These are phyloP conservation scores for Cordyceps fumosorosea DNA, from an alignment of 2,329 filamentous ascomycete genomes.

Conservation along the genomic window DNA sequence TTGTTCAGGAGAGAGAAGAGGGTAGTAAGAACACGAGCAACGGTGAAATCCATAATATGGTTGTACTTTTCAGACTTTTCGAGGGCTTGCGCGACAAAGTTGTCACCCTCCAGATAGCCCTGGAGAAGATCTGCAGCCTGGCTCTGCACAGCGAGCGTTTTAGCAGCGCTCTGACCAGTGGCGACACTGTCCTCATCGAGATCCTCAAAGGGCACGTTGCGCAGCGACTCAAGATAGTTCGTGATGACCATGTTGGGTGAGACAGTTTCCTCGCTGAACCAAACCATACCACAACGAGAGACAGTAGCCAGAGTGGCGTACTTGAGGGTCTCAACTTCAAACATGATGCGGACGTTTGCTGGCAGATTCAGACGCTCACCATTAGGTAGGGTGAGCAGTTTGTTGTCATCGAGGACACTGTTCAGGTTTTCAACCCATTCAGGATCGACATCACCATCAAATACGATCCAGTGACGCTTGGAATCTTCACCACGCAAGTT, in stretches of 20 bases:
- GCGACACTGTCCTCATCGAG: conserved; percentile 85
- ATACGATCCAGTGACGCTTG: conserved; percentile 98
- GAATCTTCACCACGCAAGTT: conserved; percentile 95
- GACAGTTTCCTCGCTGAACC: conserved; percentile 98
- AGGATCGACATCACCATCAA: conserved; percentile 97
- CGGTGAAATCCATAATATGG: conserved; percentile 98
- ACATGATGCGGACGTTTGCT: conserved; percentile 96
- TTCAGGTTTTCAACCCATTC: conserved; percentile 99
- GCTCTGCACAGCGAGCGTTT: conserved; percentile 70
- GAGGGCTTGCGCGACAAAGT: conserved; percentile 74
- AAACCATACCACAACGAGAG: conserved; percentile 99
- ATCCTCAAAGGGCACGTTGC: conserved; percentile 83
- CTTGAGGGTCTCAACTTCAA: conserved; percentile 95
- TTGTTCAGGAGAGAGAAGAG: conserved; percentile 96
- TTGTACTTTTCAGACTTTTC: conserved; percentile 71
- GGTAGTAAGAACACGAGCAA: conserved; percentile 82
- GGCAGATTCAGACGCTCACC: conserved; percentile 95
- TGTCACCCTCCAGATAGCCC: conserved; percentile 66
- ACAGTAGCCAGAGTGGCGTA: conserved; percentile 98
- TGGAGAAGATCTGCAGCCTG: conserved; percentile 75
- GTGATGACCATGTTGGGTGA: conserved; percentile 86
- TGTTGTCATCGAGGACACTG: conserved; percentile 98
- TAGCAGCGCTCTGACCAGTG: conserved; percentile 67
- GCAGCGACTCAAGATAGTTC: conserved; percentile 81
- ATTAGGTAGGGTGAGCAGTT: conserved; percentile 91